Percentiles rank a stretch among this genome's conserved stretches.
phyloP scores from a whole-genome alignment of 345 rosid genomes.

The Carallia brachiata region DNA sequence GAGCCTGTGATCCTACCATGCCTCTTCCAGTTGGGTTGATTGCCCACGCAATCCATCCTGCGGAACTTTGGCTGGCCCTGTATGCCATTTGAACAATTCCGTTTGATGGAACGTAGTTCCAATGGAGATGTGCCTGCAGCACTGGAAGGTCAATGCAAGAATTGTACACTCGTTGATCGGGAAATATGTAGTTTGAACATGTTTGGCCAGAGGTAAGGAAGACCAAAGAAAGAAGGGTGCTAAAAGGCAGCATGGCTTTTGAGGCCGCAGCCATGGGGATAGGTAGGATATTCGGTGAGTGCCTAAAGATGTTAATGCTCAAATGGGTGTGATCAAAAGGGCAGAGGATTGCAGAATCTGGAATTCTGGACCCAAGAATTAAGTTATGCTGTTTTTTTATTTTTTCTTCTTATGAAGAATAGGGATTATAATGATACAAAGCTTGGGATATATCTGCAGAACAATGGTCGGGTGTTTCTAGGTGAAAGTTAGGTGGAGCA shows the following conservation, averaged over 20 bases:
- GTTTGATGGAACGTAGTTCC: slow-evolving; percentile 26
- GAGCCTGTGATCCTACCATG: slow-evolving; percentile 34
- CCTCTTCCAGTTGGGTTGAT: slow-evolving; percentile 20
- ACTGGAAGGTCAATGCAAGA: slow-evolving; percentile 23
- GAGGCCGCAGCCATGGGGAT: neutral
- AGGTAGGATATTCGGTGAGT: too few species aligned
- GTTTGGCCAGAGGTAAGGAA: slow-evolving; percentile 17
- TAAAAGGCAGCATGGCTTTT: neutral
- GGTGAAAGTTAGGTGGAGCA: too few species aligned
- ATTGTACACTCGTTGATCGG: slow-evolving; percentile 8
- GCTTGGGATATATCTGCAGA: too few species aligned
- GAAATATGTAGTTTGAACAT: slow-evolving; percentile 24
- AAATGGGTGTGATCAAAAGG: too few species aligned
- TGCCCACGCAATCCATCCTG: slow-evolving; percentile 30
- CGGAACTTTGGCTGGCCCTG: slow-evolving; percentile 10
- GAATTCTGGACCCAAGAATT: too few species aligned
- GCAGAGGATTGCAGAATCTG: too few species aligned
- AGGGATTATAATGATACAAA: too few species aligned
- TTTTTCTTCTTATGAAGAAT: too few species aligned
- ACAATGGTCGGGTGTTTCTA: too few species aligned
- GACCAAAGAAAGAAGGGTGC: slow-evolving; percentile 8
- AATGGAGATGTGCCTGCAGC: slow-evolving; percentile 30
- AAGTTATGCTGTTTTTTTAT: too few species aligned
- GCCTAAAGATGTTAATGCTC: too few species aligned
- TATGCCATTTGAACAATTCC: slow-evolving; percentile 16